A percentile compares a stretch with the other conserved stretches of the same genome.
phyloP scores from a whole-genome alignment of 306 rosid species.

The Vigna nakashimae region DNA sequence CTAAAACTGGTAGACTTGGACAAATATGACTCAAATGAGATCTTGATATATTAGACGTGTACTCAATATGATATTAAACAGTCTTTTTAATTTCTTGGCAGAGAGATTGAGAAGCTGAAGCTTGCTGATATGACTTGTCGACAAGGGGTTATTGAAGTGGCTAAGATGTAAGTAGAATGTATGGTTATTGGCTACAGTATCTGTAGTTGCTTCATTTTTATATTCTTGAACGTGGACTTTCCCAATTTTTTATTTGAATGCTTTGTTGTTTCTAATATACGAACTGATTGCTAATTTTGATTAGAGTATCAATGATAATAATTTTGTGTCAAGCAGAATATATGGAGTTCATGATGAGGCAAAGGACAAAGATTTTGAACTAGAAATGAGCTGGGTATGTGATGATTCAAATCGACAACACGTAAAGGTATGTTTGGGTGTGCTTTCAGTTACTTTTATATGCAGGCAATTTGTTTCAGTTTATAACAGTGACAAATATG shows the following conservation, averaged over 20 bases:
- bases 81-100: constrained; percentile 49
- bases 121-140: constrained; percentile 93
- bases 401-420: constrained; percentile 95
- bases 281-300: not conserved
- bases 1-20: no score
- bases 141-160: constrained; percentile 94
- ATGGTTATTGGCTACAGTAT: constrained; percentile 14
- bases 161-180: constrained; percentile 83
- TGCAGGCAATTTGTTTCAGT: not conserved
- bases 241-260: constrained; percentile 21
- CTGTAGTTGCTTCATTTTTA: constrained; percentile 6
- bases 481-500: not conserved
- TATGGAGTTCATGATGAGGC: constrained; percentile 98
- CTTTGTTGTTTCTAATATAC: not conserved
- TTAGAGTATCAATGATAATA: not conserved
- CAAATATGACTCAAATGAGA: constrained; percentile 6
- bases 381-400: constrained; percentile 98
- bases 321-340: constrained; percentile 57
- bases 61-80: constrained; percentile 25
- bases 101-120: constrained; percentile 96
- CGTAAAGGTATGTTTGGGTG: constrained; percentile 67
- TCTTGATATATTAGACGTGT: not conserved
- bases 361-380: constrained; percentile 93
- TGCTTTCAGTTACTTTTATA: constrained; percentile 2
- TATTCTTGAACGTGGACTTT: not conserved